These are phyloP conservation scores for Cochlearia excelsa DNA, from an alignment of 345 rosid genomes.

Conservation along the genomic window DNA sequence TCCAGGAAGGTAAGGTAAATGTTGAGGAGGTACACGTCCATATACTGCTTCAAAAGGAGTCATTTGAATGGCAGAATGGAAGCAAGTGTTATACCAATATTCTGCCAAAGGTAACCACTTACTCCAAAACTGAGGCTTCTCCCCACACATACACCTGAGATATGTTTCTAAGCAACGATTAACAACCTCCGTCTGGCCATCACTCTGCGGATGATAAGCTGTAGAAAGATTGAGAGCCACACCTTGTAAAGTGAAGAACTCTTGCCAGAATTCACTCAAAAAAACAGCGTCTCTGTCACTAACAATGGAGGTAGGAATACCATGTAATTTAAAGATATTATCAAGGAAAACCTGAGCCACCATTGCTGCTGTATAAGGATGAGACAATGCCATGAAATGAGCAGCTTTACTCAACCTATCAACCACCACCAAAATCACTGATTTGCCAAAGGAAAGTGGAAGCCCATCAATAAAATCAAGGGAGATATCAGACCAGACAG, in stretches of 20 bases:
- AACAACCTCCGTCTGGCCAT: not conserved
- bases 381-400: no score
- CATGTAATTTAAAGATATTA: not conserved
- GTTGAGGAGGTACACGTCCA: not conserved
- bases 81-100: not conserved
- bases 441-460: not conserved
- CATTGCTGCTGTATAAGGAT: not conserved
- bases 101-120: not conserved
- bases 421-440: not conserved
- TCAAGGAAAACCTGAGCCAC: not conserved
- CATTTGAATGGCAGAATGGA: fast-evolving
- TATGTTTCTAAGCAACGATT: not conserved
- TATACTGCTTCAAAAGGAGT: not conserved
- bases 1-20: not conserved
- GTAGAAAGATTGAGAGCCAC: not conserved
- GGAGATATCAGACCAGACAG: not conserved
- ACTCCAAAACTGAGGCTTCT: not conserved
- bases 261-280: not conserved
- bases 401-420: no score
- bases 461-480: not conserved
- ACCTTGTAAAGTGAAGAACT: not conserved
- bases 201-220: not conserved
- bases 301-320: not conserved
- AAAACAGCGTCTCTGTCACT: not conserved
- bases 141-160: not conserved